These are phyloP conservation scores for Byssochlamys sp. DNA, from an alignment of 2,329 filamentous ascomycete genomes.

Conservation along the genomic window DNA sequence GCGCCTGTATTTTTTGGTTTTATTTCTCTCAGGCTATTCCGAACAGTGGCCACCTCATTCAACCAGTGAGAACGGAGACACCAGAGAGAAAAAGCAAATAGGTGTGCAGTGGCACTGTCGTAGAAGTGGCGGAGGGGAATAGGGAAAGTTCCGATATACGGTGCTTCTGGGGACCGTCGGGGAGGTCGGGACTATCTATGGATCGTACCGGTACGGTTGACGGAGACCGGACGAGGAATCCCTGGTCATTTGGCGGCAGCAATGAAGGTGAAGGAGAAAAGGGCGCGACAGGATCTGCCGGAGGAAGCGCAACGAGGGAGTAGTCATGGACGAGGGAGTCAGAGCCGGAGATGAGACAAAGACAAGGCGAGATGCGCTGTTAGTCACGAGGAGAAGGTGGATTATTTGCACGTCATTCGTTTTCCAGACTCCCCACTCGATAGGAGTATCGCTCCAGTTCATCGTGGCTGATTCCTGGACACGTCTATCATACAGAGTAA, in stretches of 20 bases:
- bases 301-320: not conserved
- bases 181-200: not conserved
- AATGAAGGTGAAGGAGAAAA: not conserved
- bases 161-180: slow-evolving; percentile 9
- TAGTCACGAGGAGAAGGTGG: not conserved
- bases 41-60: slow-evolving; percentile 10
- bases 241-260: not conserved
- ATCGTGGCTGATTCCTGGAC: too few species aligned
- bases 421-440: not conserved
- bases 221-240: not conserved
- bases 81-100: not conserved
- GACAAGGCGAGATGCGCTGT: not conserved
- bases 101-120: slow-evolving; percentile 9
- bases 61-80: slow-evolving; percentile 1
- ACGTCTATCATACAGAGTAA: too few species aligned
- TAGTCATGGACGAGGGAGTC: not conserved
- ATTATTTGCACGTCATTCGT: not conserved
- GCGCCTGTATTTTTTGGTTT: too few species aligned
- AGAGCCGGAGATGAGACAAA: not conserved
- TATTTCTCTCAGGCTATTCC: not conserved
- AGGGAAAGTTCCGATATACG: slow-evolving; percentile 4
- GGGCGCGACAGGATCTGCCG: not conserved
- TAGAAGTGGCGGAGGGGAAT: slow-evolving; percentile 6
- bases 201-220: not conserved
- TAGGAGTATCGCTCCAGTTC: not conserved